Conservation (phyloP, 1,284 basidiomycete genomes). For the Irpex sp. region DNA sequence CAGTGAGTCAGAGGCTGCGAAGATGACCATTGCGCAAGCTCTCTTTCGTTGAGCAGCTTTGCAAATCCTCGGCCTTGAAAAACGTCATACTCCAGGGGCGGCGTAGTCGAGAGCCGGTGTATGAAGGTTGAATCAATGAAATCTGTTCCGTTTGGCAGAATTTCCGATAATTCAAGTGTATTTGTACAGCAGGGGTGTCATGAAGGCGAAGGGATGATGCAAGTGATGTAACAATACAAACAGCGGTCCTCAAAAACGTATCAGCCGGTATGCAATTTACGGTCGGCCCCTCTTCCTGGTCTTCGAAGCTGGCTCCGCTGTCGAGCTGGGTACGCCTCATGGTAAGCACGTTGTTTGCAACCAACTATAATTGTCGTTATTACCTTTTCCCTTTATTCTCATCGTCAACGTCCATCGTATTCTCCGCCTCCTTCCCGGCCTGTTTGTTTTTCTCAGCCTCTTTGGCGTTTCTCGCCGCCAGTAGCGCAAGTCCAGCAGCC, state of each 20-base stretch:
- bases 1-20: no score
- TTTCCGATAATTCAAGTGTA: no score
- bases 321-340: not conserved
- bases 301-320: not conserved
- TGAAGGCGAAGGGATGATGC: no score
- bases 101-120: no score
- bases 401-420: constrained; percentile 39
- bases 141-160: no score
- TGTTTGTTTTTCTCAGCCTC: constrained; percentile 31
- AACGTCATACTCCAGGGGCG: no score
- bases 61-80: no score
- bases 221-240: not conserved
- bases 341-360: not conserved
- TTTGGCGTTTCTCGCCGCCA: constrained; percentile 16
- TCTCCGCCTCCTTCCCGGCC: constrained; percentile 43
- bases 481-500: constrained; percentile 20
- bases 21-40: no score
- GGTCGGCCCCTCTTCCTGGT: not conserved
- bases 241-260: not conserved
- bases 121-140: no score
- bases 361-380: constrained; percentile 18
- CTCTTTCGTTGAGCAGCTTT: no score
- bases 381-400: constrained; percentile 54
- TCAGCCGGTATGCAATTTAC: not conserved
- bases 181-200: no score